Conservation (phyloP, 2,329 filamentous ascomycete species). For the Cercospora zeae-maydis region DNA sequence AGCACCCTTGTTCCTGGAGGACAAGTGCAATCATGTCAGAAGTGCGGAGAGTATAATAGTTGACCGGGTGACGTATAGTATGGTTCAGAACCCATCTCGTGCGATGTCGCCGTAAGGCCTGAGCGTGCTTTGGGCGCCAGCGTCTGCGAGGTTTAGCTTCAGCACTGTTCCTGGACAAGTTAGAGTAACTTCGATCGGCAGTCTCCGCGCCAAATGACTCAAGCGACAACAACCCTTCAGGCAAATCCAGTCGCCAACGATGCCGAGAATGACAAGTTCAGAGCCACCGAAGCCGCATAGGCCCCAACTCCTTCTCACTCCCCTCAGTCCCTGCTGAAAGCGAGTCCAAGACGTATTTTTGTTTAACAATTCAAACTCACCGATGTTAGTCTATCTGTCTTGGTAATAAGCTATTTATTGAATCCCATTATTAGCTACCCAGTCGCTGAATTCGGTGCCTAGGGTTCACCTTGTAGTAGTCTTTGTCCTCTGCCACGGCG, state of each 20-base stretch:
- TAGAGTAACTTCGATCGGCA: background rate
- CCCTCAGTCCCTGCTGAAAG: background rate
- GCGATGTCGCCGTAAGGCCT: background rate
- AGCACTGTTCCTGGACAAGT: too few species aligned
- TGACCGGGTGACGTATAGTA: background rate
- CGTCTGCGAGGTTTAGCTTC: background rate
- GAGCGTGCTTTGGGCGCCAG: background rate
- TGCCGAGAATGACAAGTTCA: background rate
- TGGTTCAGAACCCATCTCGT: background rate
- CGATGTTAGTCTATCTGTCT: too few species aligned
- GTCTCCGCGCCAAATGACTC: background rate
- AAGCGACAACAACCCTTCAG: too few species aligned
- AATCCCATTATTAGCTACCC: too few species aligned
- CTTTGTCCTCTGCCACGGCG: background rate
- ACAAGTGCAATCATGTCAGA: background rate
- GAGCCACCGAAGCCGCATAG: background rate
- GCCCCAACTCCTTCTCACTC: background rate
- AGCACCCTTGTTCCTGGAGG: background rate
- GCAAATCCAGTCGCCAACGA: background rate
- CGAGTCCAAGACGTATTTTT: too few species aligned
- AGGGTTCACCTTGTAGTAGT: background rate
- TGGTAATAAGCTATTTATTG: too few species aligned
- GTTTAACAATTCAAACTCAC: too few species aligned
- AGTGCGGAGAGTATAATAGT: background rate
- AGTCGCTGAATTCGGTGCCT: background rate